Conservation (phyloP, 2,329 filamentous ascomycete species). For the Fusarium scirpi region DNA sequence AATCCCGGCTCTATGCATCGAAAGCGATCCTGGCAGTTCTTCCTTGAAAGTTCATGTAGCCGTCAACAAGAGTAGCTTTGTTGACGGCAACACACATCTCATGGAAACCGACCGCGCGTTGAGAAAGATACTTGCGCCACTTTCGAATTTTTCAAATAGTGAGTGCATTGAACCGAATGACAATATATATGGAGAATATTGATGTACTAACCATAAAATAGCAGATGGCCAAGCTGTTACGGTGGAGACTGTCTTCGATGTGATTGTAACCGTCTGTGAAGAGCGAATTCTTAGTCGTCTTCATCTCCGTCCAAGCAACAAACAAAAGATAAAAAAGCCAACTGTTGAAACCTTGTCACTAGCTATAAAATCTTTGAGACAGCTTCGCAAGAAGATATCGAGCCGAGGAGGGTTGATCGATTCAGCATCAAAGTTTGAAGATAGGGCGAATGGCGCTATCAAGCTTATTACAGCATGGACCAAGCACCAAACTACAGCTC, state of each 20-base stretch:
- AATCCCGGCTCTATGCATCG: background rate
- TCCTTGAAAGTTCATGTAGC: background rate
- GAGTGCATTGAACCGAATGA: background rate
- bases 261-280: background rate
- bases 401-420: background rate
- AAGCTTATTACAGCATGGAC: background rate
- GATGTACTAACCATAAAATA: background rate
- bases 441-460: background rate
- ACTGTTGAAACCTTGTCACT: background rate
- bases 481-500: background rate
- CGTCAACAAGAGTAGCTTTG: background rate
- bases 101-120: background rate
- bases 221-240: background rate
- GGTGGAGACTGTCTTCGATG: background rate
- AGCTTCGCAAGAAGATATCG: background rate
- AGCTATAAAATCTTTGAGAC: background rate
- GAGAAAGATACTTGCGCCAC: background rate
- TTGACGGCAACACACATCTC: background rate
- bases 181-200: fast-evolving
- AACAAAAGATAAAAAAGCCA: background rate
- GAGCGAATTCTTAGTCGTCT: background rate
- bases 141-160: background rate
- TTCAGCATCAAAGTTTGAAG: background rate
- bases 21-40: background rate
- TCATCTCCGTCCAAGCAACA: background rate